Base-by-base conservation (phyloP, 2,329 filamentous ascomycete species). In the Didymella pinodella region DNA sequence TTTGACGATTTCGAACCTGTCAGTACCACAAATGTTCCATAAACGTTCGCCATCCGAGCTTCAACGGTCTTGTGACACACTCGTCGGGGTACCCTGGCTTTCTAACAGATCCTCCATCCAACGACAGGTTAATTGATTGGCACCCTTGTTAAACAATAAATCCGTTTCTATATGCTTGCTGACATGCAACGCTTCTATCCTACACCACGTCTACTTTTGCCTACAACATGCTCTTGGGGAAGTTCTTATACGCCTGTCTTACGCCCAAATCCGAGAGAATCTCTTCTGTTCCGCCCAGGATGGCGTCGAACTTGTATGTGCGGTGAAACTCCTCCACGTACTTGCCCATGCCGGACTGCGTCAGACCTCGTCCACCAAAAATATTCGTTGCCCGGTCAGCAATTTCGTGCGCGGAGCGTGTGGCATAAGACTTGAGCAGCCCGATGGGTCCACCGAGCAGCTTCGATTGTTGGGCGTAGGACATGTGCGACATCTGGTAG, bases 401-500 rank as follows among this genome's bases (percentile, higher is more conserved):
- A 66, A 94, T 87, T 71, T 95, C 91, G 74, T 94, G 90, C 1
- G 91, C 90, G 40, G 88, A 87, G 31, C 91, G 85, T 5, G 92
- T 96, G 46, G 84, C 81, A 77, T 87, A 90, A 77, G 90, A 90
- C 80, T 96, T 96, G 58, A 96, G 84, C 22, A 96, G 83, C 8
- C 88, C 92, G 64, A 96, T 93, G 28, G 92, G 91, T 0, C 92
- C 92, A 52, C 89, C 90, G 1, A 96, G 85, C 68, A 90, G 84
- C 71, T 87, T 86, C 25, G 89, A 83, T 76, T 96, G 92, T 74
- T 94, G 80, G 53, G 85, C 83, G 78, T 96, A 95, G 32, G 85
- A 85, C 90, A 96, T 92, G 75, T 92, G 83, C 80, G 85, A 90
- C 92, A 96, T 96, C 75, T 96, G 92, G 81, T 92, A 92, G 20